Conservation (phyloP, 2,329 filamentous ascomycete genomes). For the Metarhizium anisopliae region DNA sequence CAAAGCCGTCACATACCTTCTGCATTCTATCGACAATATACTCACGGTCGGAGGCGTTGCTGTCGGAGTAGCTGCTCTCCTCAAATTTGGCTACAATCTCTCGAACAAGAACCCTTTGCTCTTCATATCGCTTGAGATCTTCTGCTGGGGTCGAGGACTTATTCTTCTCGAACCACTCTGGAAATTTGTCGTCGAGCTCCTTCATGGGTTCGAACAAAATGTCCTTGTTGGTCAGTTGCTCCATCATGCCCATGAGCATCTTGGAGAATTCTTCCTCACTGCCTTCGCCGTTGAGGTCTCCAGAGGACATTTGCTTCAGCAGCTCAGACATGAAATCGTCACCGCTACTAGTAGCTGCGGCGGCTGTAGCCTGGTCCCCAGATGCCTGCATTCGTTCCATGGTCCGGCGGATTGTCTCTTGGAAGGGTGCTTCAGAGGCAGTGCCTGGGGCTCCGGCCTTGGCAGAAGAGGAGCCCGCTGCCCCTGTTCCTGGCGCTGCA, state of each 20-base stretch:
- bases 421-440: constrained; percentile 57
- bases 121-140: constrained; percentile 71
- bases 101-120: constrained; percentile 68
- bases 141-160: constrained; percentile 53
- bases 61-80: constrained; percentile 69
- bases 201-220: constrained; percentile 99
- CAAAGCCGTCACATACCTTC: constrained; percentile 51
- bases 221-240: constrained; percentile 96
- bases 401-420: constrained; percentile 84
- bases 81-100: constrained; percentile 92
- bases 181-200: constrained; percentile 88
- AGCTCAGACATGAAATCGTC: constrained; percentile 88
- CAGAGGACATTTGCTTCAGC: constrained; percentile 68
- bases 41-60: constrained; percentile 71
- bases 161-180: constrained; percentile 78
- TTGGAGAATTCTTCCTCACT: constrained; percentile 82
- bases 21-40: constrained; percentile 98
- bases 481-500: background rate
- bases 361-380: constrained; percentile 75
- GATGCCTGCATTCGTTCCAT: constrained; percentile 96
- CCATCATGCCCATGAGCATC: constrained; percentile 97
- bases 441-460: constrained; percentile 24
- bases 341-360: constrained; percentile 54
- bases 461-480: constrained; percentile 14
- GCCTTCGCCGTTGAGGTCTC: constrained; percentile 49